A percentile compares a stretch with the other conserved stretches of the same genome.
Conservation (phyloP, 2,329 filamentous ascomycete genomes). For the Chaetomiaceae sp. region DNA sequence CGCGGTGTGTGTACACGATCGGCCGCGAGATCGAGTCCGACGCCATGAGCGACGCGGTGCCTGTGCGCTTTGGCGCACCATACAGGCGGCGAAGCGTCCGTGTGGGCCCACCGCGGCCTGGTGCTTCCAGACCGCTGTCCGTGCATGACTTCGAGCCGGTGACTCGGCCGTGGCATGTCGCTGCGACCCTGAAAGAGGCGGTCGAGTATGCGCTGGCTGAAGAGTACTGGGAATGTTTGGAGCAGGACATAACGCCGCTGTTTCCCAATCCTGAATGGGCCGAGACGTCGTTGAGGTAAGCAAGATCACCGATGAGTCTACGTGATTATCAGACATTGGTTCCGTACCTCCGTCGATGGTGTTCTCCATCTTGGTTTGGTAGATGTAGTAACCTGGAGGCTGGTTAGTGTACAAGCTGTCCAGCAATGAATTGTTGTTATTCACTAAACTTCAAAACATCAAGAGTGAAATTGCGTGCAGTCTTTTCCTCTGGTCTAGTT, state of each 20-base stretch:
- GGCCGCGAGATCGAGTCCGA: neutral
- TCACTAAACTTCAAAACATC: no score
- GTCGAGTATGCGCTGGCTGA: neutral
- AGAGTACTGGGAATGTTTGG: constrained; percentile 1
- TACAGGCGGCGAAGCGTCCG: neutral
- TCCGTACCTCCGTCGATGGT: no score
- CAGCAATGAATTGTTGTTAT: no score
- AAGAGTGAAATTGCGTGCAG: no score
- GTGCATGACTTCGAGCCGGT: neutral
- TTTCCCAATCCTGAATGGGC: neutral
- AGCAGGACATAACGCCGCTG: neutral
- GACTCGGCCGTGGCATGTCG: neutral
- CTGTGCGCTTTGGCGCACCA: neutral
- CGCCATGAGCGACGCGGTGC: neutral
- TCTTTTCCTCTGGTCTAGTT: no score
- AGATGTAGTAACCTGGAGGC: no score
- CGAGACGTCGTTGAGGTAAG: neutral
- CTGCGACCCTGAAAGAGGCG: neutral
- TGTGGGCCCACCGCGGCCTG: neutral
- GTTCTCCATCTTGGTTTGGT: no score
- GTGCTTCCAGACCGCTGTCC: neutral
- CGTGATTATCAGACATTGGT: neutral
- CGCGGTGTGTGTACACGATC: neutral
- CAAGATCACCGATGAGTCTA: neutral
- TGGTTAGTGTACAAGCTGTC: no score